phyloP scores from a whole-genome alignment of 805 yeast species.

The Teunomyces stri region DNA sequence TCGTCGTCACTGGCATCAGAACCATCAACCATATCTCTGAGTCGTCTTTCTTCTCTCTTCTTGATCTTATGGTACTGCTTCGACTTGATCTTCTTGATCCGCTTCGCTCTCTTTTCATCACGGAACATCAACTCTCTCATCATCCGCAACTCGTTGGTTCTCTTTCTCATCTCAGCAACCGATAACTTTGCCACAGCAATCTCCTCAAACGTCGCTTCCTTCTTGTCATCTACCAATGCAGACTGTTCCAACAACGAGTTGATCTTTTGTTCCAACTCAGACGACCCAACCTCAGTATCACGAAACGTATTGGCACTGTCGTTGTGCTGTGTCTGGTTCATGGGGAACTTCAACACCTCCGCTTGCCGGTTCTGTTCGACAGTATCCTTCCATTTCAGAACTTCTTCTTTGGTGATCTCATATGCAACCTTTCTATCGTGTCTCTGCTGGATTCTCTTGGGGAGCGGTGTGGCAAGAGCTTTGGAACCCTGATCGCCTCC shows the following conservation, averaged over 20 bases:
- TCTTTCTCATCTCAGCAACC: conserved; percentile 70
- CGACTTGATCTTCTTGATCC: conserved; percentile 92
- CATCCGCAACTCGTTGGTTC: conserved; percentile 78
- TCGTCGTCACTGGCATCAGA: conserved; percentile 49
- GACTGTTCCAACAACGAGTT: conserved; percentile 61
- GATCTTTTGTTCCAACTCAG: conserved; percentile 67
- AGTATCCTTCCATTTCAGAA: conserved; percentile 83
- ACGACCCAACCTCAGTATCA: conserved; percentile 12
- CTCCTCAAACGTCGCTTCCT: conserved; percentile 84
- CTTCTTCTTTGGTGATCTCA: conserved; percentile 82
- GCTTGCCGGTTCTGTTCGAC: conserved; percentile 78
- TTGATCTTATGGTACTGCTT: conserved; percentile 83
- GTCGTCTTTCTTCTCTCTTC: conserved; percentile 76
- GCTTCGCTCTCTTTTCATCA: conserved; percentile 85
- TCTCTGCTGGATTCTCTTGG: conserved; percentile 80
- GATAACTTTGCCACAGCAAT: conserved; percentile 78
- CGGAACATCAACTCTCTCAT: conserved; percentile 97
- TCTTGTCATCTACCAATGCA: conserved; percentile 64
- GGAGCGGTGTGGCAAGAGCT: conserved; percentile 76
- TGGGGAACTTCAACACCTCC: conserved; percentile 78
- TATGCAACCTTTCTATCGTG: conserved; percentile 88
- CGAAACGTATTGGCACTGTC: conserved; percentile 34
- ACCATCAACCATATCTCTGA: conserved; percentile 64
- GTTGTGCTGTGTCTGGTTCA: conserved; percentile 45
- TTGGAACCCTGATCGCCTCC: conserved; percentile 35